phyloP scores from a whole-genome alignment of 441 rosid species.

The Populus hybrid region DNA sequence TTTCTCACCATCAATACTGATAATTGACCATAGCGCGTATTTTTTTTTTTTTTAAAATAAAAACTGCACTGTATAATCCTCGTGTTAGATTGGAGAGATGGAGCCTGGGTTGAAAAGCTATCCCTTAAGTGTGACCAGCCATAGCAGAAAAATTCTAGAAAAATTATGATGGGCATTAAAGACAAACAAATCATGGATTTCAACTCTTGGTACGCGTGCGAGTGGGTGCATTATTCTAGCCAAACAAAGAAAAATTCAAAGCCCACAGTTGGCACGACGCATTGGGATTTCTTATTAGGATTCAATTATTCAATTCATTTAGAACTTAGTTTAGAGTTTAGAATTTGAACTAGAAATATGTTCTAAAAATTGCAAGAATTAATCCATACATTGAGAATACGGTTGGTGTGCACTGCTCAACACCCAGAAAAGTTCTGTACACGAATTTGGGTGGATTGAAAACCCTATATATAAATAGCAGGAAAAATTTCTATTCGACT shows the following conservation, averaged over 20 bases:
- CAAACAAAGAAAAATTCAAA: neutral
- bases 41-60: too few relatives aligned
- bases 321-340: too few relatives aligned
- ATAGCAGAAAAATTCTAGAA: neutral
- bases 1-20: too few relatives aligned
- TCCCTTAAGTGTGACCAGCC: too few relatives aligned
- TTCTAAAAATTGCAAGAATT: neutral
- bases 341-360: too few relatives aligned
- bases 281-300: neutral
- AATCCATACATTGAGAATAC: neutral
- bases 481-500: too few relatives aligned
- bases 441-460: neutral
- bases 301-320: too few relatives aligned
- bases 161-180: neutral
- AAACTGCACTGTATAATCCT: too few relatives aligned
- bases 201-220: neutral
- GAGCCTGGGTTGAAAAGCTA: too few relatives aligned
- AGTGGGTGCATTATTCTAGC: neutral
- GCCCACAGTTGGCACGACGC: neutral
- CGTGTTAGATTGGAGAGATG: too few relatives aligned
- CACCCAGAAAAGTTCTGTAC: neutral
- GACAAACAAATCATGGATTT: neutral
- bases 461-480: neutral
- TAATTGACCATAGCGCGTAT: too few relatives aligned
- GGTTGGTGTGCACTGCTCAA: neutral